Evolutionary conservation across 2,329 filamentous ascomycete genomes (phyloP), one percentile per base, ranked within the genome.

Genomic region (Aspergillus quadricinctus): DNA sequence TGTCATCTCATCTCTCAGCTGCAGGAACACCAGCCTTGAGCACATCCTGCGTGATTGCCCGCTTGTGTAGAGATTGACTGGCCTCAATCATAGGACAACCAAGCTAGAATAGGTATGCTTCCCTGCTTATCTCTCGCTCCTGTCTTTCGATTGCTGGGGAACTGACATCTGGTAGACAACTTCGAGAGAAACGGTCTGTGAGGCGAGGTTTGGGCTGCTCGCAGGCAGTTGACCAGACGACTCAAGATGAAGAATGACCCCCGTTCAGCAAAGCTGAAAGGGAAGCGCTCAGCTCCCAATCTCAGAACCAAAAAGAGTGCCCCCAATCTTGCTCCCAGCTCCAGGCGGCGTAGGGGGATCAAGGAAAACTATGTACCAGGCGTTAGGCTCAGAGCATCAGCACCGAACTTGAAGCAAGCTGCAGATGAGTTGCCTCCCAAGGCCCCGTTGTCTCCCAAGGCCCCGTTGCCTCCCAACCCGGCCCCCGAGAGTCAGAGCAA

Each of bases 321-420:
- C 11, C 3, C 17, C 27, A 27, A 10, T 8, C 14, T 25, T 19
- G 23, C 45, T 17, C 9, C 37, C 19, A 25, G 35, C 19, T 10
- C 49, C 19, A 43, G 21, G 9, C 23, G 8, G 25, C 53, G 10
- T n/a, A 46, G 37, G 48, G 28, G 29, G 29, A 27, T 27, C 10
- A 48, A 25, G 21, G 27, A 29, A 21, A 23, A 17, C 14, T 52
- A 49, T 48, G 40, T 31, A n/a, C 27, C 50, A 29, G 23, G 14
- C 6, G 14, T 49, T 19, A 54, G 31, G 29, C 43, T 35, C 25
- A 58, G 14, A 56, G 29, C 48, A 17, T 53, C 52, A n/a, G 43
- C 29, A 7, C 28, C 52, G 6, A 48, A 48, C 25, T 9, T 54
- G 40, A 35, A 43, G 25, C 45, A 40, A 51, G n/a, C 2, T 19